Conservation (phyloP, 768 basidiomycete species). For the Suillus tomentosus region DNA sequence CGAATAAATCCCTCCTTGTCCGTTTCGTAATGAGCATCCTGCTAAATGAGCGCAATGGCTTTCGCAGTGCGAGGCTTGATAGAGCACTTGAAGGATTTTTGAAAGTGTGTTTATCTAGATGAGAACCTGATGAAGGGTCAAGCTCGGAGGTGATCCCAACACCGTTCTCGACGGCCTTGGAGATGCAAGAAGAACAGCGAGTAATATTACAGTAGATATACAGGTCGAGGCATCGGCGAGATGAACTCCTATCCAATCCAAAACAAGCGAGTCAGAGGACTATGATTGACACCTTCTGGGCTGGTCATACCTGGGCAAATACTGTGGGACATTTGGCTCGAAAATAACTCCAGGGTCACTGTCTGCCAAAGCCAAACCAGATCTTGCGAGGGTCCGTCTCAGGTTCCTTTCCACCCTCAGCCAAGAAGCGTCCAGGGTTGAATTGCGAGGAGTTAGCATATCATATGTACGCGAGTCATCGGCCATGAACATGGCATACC, state of each 20-base stretch:
- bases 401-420: slow-evolving; percentile 33
- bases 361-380: slow-evolving; percentile 73
- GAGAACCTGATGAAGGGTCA: slow-evolving; percentile 46
- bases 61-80: slow-evolving; percentile 47
- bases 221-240: slow-evolving; percentile 49
- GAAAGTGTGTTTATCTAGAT: slow-evolving; percentile 23
- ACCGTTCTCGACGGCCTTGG: slow-evolving; percentile 40
- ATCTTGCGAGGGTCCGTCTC: slow-evolving; percentile 60
- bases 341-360: slow-evolving; percentile 33
- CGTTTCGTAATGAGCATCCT: slow-evolving; percentile 26
- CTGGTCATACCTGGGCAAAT: slow-evolving; percentile 30
- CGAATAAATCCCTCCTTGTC: too few species aligned
- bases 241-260: slow-evolving; percentile 38
- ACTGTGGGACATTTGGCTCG: slow-evolving; percentile 17
- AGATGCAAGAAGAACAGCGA: slow-evolving; percentile 45
- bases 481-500: slow-evolving; percentile 31
- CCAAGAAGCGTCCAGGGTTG: slow-evolving; percentile 61
- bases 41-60: slow-evolving; percentile 47
- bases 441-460: slow-evolving; percentile 58
- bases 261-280: slow-evolving; percentile 14
- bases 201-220: slow-evolving; percentile 37
- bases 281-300: slow-evolving; percentile 8
- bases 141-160: slow-evolving; percentile 48
- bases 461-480: slow-evolving; percentile 41
- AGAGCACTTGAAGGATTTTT: slow-evolving; percentile 43